Evolutionary conservation across 1,284 basidiomycete genomes (phyloP).

Genomic region (Trichosporon asahii): DNA sequence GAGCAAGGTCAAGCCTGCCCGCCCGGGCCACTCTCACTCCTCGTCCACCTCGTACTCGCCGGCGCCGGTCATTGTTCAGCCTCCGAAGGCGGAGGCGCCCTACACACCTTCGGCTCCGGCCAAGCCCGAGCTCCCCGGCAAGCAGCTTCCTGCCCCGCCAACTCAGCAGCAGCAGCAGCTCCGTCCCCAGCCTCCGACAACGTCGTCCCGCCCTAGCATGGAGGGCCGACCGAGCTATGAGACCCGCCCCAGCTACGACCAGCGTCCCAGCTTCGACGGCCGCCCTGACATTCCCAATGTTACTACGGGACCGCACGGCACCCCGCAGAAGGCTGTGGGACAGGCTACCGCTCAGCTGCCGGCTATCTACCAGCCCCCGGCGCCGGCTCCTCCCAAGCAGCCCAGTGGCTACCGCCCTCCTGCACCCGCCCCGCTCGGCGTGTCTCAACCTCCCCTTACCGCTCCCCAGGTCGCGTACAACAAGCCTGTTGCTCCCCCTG

Average conservation of each 20-base stretch:
- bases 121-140: conserved; percentile 38
- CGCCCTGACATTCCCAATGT: neutral
- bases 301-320: conserved; percentile 6
- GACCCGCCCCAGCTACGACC: conserved; percentile 19
- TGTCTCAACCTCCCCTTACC: neutral
- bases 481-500: conserved; percentile 7
- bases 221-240: conserved; percentile 3
- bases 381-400: conserved; percentile 46
- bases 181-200: conserved; percentile 41
- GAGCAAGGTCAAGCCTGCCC: conserved; percentile 25
- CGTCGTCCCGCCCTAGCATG: neutral
- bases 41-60: conserved; percentile 25
- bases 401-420: conserved; percentile 20
- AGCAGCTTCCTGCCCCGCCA: conserved; percentile 39
- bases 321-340: conserved; percentile 27
- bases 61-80: conserved; percentile 1
- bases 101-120: conserved; percentile 53
- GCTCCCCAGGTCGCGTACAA: neutral
- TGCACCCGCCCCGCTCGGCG: neutral
- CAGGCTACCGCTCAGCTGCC: conserved; percentile 25
- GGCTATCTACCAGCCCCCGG: conserved; percentile 13
- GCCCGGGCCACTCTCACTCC: conserved; percentile 33
- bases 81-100: conserved; percentile 7
- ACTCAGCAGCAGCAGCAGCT: conserved; percentile 18
- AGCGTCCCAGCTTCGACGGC: conserved; percentile 9